A percentile compares a stretch with the other conserved stretches of the same genome.
phyloP scores from a whole-genome alignment of 164 flowering plant species.

The Berberis vulgaris region DNA sequence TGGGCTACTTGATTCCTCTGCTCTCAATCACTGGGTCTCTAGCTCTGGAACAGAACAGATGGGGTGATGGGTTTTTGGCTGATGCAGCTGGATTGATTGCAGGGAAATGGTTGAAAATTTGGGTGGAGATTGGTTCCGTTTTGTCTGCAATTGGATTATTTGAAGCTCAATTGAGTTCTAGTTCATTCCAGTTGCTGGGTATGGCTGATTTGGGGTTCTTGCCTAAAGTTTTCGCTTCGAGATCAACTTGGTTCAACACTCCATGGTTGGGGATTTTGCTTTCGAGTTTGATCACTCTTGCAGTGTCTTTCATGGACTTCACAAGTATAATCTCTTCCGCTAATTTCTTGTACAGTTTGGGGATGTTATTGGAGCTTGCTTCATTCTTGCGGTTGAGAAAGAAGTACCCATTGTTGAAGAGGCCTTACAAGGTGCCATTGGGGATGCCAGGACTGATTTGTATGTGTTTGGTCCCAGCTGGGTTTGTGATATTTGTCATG shows the following conservation, averaged over 20 bases:
- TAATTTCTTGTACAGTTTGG: conserved; percentile 53
- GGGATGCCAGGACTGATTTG: conserved; percentile 23
- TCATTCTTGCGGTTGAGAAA: conserved; percentile 48
- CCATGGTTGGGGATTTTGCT: conserved; percentile 49
- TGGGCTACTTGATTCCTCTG: conserved; percentile 47
- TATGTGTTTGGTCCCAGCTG: conserved; percentile 54
- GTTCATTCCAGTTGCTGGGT: conserved; percentile 43
- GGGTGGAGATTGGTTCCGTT: conserved; percentile 42
- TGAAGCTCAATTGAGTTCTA: conserved; percentile 57
- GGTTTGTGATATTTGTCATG: conserved; percentile 43
- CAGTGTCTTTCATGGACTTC: conserved; percentile 37
- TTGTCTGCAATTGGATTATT: conserved; percentile 45
- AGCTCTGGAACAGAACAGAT: conserved; percentile 26
- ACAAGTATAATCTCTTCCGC: conserved; percentile 39
- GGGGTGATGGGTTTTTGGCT: conserved; percentile 53
- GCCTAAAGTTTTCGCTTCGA: conserved; percentile 21
- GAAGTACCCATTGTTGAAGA: conserved; percentile 27
- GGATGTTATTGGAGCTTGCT: conserved; percentile 60
- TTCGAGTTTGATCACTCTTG: conserved; percentile 30
- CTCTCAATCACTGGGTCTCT: conserved; percentile 42
- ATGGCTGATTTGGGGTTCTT: conserved; percentile 50
- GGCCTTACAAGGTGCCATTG: conserved; percentile 46
- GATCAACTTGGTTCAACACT: conserved; percentile 46
- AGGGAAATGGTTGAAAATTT: conserved; percentile 50
- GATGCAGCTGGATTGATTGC: conserved; percentile 38